A percentile compares a stretch with the other conserved stretches of the same genome.
These are phyloP conservation scores for Tylopilus felleus DNA, from an alignment of 768 basidiomycete species.

Conservation along the genomic window DNA sequence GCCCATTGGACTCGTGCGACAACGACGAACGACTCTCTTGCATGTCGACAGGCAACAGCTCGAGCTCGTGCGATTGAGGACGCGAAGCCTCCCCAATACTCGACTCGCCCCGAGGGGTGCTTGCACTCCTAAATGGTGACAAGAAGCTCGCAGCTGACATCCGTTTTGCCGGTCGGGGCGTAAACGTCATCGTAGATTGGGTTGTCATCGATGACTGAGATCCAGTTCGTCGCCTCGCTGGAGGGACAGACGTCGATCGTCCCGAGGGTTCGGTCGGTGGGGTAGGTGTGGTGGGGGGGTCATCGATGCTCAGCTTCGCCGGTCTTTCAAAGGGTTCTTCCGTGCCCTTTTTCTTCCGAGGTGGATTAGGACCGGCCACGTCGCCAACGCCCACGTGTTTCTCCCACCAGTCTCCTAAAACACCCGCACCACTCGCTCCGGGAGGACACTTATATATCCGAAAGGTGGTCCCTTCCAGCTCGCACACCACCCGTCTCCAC, in stretches of 20 bases:
- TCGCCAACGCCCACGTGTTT: slow-evolving; percentile 72
- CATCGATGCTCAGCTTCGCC: slow-evolving; percentile 23
- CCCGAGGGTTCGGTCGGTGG: neutral
- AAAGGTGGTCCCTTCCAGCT: slow-evolving; percentile 90
- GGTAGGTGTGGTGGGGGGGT: neutral
- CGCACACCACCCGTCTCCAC: slow-evolving; percentile 86
- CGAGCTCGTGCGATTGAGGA: slow-evolving; percentile 14
- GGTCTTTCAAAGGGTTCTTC: slow-evolving; percentile 27
- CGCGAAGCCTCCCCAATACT: slow-evolving; percentile 9
- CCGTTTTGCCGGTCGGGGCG: slow-evolving; percentile 22
- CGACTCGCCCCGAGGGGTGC: slow-evolving; percentile 7
- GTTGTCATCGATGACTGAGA: slow-evolving; percentile 27
- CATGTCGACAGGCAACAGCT: slow-evolving; percentile 23
- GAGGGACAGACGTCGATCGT: slow-evolving; percentile 5
- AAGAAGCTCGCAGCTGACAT: slow-evolving; percentile 29
- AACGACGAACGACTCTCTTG: slow-evolving; percentile 22
- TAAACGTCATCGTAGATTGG: slow-evolving; percentile 11
- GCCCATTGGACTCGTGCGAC: slow-evolving; percentile 17
- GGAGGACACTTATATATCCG: slow-evolving; percentile 62
- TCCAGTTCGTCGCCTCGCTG: slow-evolving; percentile 13
- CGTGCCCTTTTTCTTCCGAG: slow-evolving; percentile 15
- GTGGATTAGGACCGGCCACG: slow-evolving; percentile 32
- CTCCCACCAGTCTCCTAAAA: slow-evolving; percentile 77
- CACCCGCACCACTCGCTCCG: slow-evolving; percentile 43
- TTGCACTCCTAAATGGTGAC: slow-evolving; percentile 24